These are phyloP conservation scores for Raffaelea deltoideospora DNA, from an alignment of 2,329 filamentous ascomycete species.

Conservation along the genomic window DNA sequence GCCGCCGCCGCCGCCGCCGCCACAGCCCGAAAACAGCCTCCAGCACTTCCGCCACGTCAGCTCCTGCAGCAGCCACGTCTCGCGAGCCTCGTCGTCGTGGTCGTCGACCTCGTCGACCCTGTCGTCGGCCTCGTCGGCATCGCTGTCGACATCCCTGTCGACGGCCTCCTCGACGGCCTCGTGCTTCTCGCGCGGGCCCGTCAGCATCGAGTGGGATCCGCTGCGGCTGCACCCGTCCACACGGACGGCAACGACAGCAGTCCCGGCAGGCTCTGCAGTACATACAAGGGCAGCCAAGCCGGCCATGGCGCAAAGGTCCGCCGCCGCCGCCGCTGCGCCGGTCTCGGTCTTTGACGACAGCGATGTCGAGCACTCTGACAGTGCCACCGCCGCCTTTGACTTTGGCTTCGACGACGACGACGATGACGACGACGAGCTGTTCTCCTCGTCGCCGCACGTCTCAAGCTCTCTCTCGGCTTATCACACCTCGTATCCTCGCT, in stretches of 20 bases:
- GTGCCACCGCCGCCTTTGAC: constrained; percentile 13
- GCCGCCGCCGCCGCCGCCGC: neutral
- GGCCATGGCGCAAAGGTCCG: no score
- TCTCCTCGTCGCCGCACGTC: no score
- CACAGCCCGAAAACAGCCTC: neutral
- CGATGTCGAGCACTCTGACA: neutral
- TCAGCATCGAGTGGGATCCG: constrained; percentile 16
- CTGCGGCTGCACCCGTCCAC: constrained; percentile 18
- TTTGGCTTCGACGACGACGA: constrained; percentile 14
- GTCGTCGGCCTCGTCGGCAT: constrained; percentile 1
- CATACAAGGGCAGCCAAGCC: no score
- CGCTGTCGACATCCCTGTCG: constrained; percentile 2
- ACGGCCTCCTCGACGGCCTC: constrained; percentile 1
- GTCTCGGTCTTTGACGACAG: neutral
- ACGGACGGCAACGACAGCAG: constrained; percentile 6
- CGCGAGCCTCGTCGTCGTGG: constrained; percentile 10
- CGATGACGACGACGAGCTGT: constrained; percentile 1
- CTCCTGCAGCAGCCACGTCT: constrained; percentile 9
- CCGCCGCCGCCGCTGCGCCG: no score
- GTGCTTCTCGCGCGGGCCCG: neutral
- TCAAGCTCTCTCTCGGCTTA: no score
- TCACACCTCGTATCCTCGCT: no score
- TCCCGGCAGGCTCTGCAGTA: neutral
- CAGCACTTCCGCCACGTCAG: constrained; percentile 7
- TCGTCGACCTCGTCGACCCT: constrained; percentile 3